These are phyloP conservation scores for Coemansia brasiliensis DNA, from an alignment of 192 early-diverging fungal genomes.

Conservation along the genomic window DNA sequence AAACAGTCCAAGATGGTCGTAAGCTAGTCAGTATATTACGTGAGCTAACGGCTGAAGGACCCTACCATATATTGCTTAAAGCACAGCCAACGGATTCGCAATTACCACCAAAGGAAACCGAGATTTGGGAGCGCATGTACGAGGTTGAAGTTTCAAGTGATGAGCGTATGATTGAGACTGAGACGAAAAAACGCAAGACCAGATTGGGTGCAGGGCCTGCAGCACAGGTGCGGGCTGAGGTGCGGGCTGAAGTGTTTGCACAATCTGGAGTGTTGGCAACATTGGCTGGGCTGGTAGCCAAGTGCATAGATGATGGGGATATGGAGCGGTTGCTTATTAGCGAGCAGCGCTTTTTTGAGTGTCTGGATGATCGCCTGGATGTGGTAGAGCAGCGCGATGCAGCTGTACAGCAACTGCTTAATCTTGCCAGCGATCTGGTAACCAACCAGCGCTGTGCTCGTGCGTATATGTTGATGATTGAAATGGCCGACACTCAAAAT, in stretches of 20 bases:
- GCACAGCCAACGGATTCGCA: slow-evolving; percentile 6
- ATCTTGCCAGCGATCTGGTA: slow-evolving; percentile 27
- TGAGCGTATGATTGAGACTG: slow-evolving; percentile 55
- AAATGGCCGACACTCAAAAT: slow-evolving; percentile 5
- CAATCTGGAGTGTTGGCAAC: slow-evolving; percentile 57
- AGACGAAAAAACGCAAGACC: slow-evolving; percentile 65
- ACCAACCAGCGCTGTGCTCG: slow-evolving; percentile 10
- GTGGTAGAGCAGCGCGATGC: slow-evolving; percentile 3
- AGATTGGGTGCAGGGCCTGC: slow-evolving; percentile 69
- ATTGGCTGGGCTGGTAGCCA: slow-evolving; percentile 16
- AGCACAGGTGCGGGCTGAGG: slow-evolving; percentile 58
- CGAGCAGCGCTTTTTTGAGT: slow-evolving; percentile 30
- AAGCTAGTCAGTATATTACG: slow-evolving; percentile 29
- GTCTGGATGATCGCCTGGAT: slow-evolving; percentile 20
- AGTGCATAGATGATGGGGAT: slow-evolving; percentile 3
- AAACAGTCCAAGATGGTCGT: slow-evolving; percentile 41
- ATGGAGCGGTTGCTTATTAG: slow-evolving; percentile 4
- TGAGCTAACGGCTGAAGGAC: slow-evolving; percentile 15
- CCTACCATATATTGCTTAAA: slow-evolving; percentile 14
- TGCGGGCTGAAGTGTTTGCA: slow-evolving; percentile 66
- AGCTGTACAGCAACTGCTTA: slow-evolving; percentile 20
- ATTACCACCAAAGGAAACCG: slow-evolving; percentile 16
- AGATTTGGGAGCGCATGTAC: slow-evolving; percentile 50
- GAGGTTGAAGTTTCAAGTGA: slow-evolving; percentile 49
- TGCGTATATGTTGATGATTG: slow-evolving; percentile 44